phyloP scores from a whole-genome alignment of 2,329 filamentous ascomycete genomes.

The Aureobasidium sp. region DNA sequence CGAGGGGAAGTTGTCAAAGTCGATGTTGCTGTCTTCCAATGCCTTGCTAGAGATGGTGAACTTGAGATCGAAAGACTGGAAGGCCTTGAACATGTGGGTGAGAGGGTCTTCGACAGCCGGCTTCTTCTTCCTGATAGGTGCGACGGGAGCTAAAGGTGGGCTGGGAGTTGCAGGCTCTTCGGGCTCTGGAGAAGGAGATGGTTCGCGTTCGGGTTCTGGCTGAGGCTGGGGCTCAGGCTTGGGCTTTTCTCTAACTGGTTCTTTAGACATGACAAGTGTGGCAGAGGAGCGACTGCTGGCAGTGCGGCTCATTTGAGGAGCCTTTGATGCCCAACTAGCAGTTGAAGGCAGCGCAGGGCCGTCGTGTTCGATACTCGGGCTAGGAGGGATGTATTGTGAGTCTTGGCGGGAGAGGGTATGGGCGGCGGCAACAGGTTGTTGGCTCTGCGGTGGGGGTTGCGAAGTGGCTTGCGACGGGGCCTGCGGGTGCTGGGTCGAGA shows the following conservation, averaged over 20 bases:
- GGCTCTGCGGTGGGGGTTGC: slow-evolving; percentile 39
- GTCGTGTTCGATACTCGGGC: slow-evolving; percentile 47
- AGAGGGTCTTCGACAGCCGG: slow-evolving; percentile 16
- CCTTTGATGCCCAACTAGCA: slow-evolving; percentile 80
- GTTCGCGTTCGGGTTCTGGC: slow-evolving; percentile 6
- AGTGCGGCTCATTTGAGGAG: slow-evolving; percentile 39
- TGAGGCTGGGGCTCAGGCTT: slow-evolving; percentile 14
- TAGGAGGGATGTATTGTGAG: slow-evolving; percentile 15
- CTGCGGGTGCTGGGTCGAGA: slow-evolving; percentile 61
- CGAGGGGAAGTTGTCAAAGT: slow-evolving; percentile 56
- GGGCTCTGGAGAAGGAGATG: slow-evolving; percentile 9
- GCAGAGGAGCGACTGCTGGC: neutral
- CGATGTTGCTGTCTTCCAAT: slow-evolving; percentile 39
- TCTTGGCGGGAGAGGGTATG: slow-evolving; percentile 59
- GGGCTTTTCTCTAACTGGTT: neutral
- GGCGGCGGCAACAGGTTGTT: slow-evolving; percentile 42
- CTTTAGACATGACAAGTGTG: neutral
- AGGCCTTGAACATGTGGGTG: slow-evolving; percentile 30
- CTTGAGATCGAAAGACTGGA: slow-evolving; percentile 38
- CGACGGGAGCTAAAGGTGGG: neutral
- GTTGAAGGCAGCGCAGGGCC: slow-evolving; percentile 86
- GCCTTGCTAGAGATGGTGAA: slow-evolving; percentile 44
- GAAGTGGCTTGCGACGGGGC: slow-evolving; percentile 31
- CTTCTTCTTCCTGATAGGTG: slow-evolving; percentile 4
- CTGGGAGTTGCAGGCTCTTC: neutral